Evolutionary conservation across 2,329 filamentous ascomycete species (phyloP).

Genomic region (Chaetomium olivaceum): DNA sequence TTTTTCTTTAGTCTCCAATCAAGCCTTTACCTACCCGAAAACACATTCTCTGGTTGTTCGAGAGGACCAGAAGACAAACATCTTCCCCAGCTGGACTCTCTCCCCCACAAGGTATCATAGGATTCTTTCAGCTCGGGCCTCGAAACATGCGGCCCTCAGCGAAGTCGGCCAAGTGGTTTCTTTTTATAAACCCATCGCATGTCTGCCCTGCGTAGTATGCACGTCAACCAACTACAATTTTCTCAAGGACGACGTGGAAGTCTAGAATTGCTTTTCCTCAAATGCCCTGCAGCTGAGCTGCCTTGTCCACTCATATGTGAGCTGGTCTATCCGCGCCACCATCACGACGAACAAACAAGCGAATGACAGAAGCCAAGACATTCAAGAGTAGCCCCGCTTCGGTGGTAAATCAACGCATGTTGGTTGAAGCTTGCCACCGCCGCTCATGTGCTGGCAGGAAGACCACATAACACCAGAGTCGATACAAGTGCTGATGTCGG

Average conservation of each 20-base stretch:
- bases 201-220: not conserved
- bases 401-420: not conserved
- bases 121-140: not conserved
- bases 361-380: not conserved
- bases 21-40: not conserved
- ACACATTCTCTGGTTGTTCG: not conserved
- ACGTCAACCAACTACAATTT: not conserved
- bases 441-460: slow-evolving; percentile 1
- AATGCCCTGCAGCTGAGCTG: not conserved
- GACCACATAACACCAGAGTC: not conserved
- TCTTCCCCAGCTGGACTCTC: not conserved
- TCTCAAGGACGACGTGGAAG: not conserved
- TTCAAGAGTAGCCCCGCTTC: not conserved
- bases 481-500: too few relatives aligned
- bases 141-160: not conserved
- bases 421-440: not conserved
- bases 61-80: not conserved
- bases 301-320: not conserved
- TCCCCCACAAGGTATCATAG: not conserved
- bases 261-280: not conserved
- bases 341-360: not conserved
- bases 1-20: not conserved
- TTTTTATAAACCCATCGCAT: not conserved
- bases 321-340: not conserved
- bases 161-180: not conserved